phyloP scores from a whole-genome alignment of 2,329 filamentous ascomycete genomes.

The Elsinoe necatrix region DNA sequence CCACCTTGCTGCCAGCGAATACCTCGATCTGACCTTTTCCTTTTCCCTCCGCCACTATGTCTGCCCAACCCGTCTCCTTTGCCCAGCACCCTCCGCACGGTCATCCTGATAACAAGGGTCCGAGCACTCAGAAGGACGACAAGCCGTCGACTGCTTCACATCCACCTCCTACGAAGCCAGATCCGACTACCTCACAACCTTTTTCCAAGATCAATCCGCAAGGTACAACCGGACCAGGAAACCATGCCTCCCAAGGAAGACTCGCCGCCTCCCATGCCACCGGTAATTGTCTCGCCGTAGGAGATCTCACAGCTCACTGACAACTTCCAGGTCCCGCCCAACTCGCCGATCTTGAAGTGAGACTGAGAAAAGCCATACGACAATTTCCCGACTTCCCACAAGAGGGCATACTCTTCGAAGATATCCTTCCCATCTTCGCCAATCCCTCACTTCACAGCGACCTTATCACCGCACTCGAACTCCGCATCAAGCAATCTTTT shows the following conservation, averaged over 20 bases:
- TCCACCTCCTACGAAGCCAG: conserved; percentile 26
- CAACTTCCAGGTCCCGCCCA: conserved; percentile 33
- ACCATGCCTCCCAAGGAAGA: conserved; percentile 41
- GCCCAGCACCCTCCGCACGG: conserved; percentile 24
- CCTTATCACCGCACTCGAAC: conserved; percentile 75
- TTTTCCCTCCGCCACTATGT: conserved; percentile 21
- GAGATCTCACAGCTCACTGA: conserved; percentile 1
- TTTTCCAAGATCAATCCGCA: conserved; percentile 19
- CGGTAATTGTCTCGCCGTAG: conserved; percentile 22
- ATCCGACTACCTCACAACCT: conserved; percentile 24
- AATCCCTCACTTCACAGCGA: conserved; percentile 29
- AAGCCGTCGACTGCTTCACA: conserved; percentile 28
- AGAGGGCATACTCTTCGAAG: conserved; percentile 89
- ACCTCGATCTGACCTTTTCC: neutral
- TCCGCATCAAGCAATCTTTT: conserved; percentile 64
- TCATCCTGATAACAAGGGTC: conserved; percentile 24
- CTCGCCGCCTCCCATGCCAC: conserved; percentile 42
- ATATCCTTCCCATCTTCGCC: conserved; percentile 61
- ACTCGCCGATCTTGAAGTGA: conserved; percentile 57
- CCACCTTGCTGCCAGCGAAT: conserved; percentile 12
- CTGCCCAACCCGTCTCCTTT: conserved; percentile 23
- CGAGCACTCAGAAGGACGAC: conserved; percentile 23
- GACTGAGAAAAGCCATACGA: conserved; percentile 63
- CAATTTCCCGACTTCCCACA: conserved; percentile 88
- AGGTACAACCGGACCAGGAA: conserved; percentile 14